Evolutionary conservation across 2,329 filamentous ascomycete genomes (phyloP).

Genomic region (Ascochyta clinopodiicola): DNA sequence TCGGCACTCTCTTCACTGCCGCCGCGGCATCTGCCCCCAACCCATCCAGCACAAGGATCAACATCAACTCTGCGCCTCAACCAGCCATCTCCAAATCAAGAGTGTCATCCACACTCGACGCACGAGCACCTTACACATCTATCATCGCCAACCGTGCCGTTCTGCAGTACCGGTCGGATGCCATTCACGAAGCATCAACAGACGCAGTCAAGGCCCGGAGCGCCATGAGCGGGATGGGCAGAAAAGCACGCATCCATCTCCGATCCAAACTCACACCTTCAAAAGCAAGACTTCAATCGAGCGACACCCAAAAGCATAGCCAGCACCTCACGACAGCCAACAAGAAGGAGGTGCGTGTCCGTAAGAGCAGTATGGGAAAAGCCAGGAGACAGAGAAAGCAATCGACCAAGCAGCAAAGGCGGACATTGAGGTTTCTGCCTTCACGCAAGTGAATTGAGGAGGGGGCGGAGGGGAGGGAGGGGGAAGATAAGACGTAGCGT

Average conservation of each 20-base stretch:
- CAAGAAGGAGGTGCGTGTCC: not conserved
- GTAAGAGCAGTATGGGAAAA: not conserved
- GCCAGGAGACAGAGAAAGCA: not conserved
- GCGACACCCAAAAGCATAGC: too few relatives aligned
- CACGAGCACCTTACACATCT: not conserved
- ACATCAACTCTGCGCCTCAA: not conserved
- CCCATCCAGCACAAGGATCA: not conserved
- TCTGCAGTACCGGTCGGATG: not conserved
- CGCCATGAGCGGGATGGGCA: not conserved
- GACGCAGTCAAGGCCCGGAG: not conserved
- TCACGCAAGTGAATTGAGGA: not conserved
- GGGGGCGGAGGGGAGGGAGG: too few relatives aligned
- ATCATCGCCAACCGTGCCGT: not conserved
- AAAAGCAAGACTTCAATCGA: not conserved
- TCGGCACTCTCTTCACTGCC: not conserved
- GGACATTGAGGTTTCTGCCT: not conserved
- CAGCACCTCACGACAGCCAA: not conserved
- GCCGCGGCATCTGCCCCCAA: not conserved
- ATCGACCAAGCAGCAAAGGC: not conserved
- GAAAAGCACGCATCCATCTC: not conserved
- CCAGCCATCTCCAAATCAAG: not conserved
- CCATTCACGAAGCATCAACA: conserved; percentile 1
- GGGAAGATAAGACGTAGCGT: too few relatives aligned
- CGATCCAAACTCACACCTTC: not conserved
- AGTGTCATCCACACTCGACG: not conserved